Evolutionary conservation across 176 grass and related monocot genomes (phyloP), one percentile per base, ranked within the genome.

Genomic region (Ananas comosus): DNA sequence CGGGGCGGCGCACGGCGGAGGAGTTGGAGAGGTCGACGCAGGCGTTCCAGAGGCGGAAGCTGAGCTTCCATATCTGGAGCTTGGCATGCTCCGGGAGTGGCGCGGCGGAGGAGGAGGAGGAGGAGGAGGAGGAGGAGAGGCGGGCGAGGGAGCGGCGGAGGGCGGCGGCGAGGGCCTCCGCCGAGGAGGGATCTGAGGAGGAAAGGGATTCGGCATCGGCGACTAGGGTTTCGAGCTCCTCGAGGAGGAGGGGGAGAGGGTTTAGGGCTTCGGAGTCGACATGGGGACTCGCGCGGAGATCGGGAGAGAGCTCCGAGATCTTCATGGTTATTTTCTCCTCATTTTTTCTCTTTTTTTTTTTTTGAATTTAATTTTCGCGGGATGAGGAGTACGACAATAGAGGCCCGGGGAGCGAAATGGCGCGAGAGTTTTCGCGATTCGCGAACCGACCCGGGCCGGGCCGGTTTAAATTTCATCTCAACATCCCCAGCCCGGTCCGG

Each of bases 281-380:
- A 42, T 42, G 33, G 51, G 83, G 61, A 47, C 12, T 72, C 68
- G 74, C 71, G 59, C 76, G 80, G 87, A 75, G 84, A 51, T 99
- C 94, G 29, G 94, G 89, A 54, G 87, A 99, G 71, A 99, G 87
- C 84, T 99, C 94, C 42, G 94, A 99, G 64, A 99, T 99, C 85
- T 88, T 99, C 94, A 99, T 97, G 48, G 70, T 12, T 51, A 66
- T 24, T 49, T 33, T 47, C 69, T 78, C 48, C 59, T 3, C 1
- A 42, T 67, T 68, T 19, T 27, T 68, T 78, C 24, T 22, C 22
- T 59, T 52, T 42, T 74, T 49, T 47, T 69, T 27, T 51, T 42
- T 42, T 42, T 42, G 33, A 42, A 42, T 42, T 42, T 42, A 42
- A 22, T 61, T 58, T 9, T n/a, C 14, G 56, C 56, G 56, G 56